A percentile compares a stretch with the other conserved stretches of the same genome.
Evolutionary conservation across 2,329 filamentous ascomycete genomes (phyloP).

Genomic region (Colletotrichum liaoningense): DNA sequence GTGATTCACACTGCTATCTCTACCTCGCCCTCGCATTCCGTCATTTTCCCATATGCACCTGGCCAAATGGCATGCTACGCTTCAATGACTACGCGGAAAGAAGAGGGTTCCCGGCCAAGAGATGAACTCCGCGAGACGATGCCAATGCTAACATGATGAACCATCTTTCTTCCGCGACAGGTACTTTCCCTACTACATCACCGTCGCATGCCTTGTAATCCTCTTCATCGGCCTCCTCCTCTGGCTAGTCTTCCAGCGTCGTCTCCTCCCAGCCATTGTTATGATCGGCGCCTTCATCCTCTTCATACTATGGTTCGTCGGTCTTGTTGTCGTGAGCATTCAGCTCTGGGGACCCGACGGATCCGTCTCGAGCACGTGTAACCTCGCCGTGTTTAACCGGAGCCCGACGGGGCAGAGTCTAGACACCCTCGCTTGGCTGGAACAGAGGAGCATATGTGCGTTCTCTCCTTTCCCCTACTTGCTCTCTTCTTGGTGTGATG

Average conservation of each 20-base stretch:
- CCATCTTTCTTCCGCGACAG: constrained; percentile 47
- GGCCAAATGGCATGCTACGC: background rate
- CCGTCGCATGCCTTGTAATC: constrained; percentile 68
- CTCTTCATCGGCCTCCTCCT: constrained; percentile 75
- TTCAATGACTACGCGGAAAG: background rate
- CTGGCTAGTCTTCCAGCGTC: constrained; percentile 69
- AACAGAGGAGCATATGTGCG: constrained; percentile 73
- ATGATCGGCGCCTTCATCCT: constrained; percentile 74
- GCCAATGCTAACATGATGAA: background rate
- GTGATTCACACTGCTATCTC: constrained; percentile 37
- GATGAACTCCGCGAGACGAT: background rate
- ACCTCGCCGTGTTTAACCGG: constrained; percentile 65
- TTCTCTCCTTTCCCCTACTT: constrained; percentile 35
- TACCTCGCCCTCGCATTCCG: background rate
- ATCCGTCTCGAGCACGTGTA: constrained; percentile 70
- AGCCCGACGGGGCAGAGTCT: constrained; percentile 62
- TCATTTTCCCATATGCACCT: background rate
- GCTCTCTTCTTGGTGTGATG: background rate
- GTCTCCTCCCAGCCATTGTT: constrained; percentile 70
- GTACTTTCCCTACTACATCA: constrained; percentile 77
- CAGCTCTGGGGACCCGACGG: constrained; percentile 72
- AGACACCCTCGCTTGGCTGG: constrained; percentile 71
- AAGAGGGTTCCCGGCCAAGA: background rate
- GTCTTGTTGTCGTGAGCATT: constrained; percentile 70
- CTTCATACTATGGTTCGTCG: constrained; percentile 76